A percentile compares a stretch with the other conserved stretches of the same genome.
These are phyloP conservation scores for Berberis thunbergii DNA, from an alignment of 164 flowering plant species.

Conservation along the genomic window DNA sequence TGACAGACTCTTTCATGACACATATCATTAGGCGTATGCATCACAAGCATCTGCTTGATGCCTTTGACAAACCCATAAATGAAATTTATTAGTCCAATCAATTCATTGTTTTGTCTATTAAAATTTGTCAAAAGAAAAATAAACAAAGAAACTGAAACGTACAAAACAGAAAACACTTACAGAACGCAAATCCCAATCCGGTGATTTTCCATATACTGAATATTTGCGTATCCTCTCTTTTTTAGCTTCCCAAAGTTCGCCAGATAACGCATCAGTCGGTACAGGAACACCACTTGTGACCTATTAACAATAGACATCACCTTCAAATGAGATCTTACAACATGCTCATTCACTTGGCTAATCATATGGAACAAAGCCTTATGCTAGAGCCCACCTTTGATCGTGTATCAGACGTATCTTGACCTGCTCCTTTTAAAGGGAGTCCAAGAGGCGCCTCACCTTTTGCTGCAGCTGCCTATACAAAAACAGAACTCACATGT, in stretches of 20 bases:
- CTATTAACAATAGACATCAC: conserved; percentile 23
- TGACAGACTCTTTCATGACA: too few relatives aligned
- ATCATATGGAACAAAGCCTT: background rate
- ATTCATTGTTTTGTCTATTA: background rate
- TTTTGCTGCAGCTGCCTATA: conserved; percentile 96
- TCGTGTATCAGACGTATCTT: conserved; percentile 79
- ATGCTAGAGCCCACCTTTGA: conserved; percentile 41
- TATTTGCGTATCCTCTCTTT: conserved; percentile 73
- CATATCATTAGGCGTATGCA: too few relatives aligned
- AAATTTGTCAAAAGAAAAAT: background rate
- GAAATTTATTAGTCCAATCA: too few relatives aligned
- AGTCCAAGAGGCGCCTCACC: conserved; percentile 99
- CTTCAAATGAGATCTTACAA: conserved; percentile 1
- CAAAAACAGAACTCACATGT: background rate
- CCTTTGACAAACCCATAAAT: too few relatives aligned
- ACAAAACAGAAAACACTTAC: conserved; percentile 47
- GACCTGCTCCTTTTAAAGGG: conserved; percentile 92
- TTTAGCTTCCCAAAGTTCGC: conserved; percentile 93
- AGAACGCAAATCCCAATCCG: conserved; percentile 96
- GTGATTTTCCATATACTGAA: conserved; percentile 70
- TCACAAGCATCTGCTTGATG: too few relatives aligned
- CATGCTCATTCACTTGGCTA: background rate
- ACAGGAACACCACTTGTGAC: conserved; percentile 59
- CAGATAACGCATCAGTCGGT: conserved; percentile 84
- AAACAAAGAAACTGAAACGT: background rate